Evolutionary conservation across 805 yeast species (phyloP).

Genomic region (Debaryomyces castellii): DNA sequence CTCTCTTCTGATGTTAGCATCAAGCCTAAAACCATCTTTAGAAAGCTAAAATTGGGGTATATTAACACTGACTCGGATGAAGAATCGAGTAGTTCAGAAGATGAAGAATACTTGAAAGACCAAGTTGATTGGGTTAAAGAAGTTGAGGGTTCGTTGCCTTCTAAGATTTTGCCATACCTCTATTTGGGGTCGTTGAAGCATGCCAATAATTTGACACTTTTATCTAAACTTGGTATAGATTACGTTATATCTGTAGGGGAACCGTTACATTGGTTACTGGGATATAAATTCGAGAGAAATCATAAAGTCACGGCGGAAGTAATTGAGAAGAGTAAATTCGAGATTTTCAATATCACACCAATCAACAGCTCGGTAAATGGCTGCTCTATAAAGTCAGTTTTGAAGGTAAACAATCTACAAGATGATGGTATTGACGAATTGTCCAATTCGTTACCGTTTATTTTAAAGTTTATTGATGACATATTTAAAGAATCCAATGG

Average conservation of each 20-base stretch:
- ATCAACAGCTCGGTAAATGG: conserved; percentile 7
- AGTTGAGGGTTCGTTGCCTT: conserved; percentile 73
- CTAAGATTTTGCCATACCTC: conserved; percentile 76
- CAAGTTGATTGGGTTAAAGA: conserved; percentile 36
- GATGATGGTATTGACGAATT: conserved; percentile 91
- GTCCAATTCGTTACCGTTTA: conserved; percentile 56
- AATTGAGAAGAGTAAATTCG: conserved; percentile 30
- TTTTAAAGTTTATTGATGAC: conserved; percentile 62
- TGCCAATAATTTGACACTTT: conserved; percentile 68
- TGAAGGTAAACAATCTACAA: conserved; percentile 71
- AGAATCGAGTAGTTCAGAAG: conserved; percentile 7
- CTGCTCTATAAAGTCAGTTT: conserved; percentile 42
- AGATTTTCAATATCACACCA: conserved; percentile 26
- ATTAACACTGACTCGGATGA: conserved; percentile 14
- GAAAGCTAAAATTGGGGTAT: conserved; percentile 23
- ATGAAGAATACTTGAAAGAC: background rate
- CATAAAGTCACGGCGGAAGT: conserved; percentile 22
- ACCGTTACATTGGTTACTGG: conserved; percentile 58
- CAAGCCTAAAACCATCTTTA: conserved; percentile 10
- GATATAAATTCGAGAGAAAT: conserved; percentile 24
- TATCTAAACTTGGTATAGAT: conserved; percentile 64
- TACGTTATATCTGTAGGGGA: conserved; percentile 89
- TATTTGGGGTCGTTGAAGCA: conserved; percentile 83
- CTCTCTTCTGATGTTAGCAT: conserved; percentile 17
- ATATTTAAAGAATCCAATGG: conserved; percentile 22